Conservation (phyloP, 495 filamentous ascomycete genomes). For the Penicillium coprophilum region DNA sequence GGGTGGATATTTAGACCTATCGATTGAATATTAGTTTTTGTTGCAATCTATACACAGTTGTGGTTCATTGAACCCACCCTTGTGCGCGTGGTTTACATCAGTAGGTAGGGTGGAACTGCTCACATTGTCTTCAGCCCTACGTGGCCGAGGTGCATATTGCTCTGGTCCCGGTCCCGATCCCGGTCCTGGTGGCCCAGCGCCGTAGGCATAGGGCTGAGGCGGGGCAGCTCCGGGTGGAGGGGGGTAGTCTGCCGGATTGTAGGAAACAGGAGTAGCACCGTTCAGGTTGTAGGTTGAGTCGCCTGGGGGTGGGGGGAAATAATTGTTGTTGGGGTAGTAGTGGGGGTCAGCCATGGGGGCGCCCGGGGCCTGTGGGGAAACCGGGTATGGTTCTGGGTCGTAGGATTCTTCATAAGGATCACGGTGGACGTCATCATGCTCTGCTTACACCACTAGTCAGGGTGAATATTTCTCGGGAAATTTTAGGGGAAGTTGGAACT, state of each 20-base stretch:
- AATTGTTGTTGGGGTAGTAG: slow-evolving; percentile 42
- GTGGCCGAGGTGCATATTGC: slow-evolving; percentile 43
- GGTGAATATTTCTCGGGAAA: slow-evolving; percentile 9
- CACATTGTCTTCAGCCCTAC: slow-evolving; percentile 57
- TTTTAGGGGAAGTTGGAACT: neutral
- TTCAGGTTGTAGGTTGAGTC: slow-evolving; percentile 33
- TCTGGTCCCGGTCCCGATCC: slow-evolving; percentile 33
- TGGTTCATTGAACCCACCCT: slow-evolving; percentile 48
- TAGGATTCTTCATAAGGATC: slow-evolving; percentile 47
- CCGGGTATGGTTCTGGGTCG: slow-evolving; percentile 42
- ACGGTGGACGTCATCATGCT: slow-evolving; percentile 35
- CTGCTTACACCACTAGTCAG: slow-evolving; percentile 20
- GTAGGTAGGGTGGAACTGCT: slow-evolving; percentile 46
- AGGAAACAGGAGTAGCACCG: slow-evolving; percentile 27
- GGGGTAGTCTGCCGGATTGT: slow-evolving; percentile 48
- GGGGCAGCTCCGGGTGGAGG: slow-evolving; percentile 45
- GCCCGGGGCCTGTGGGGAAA: slow-evolving; percentile 28
- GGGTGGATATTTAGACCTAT: slow-evolving; percentile 28
- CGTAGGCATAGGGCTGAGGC: slow-evolving; percentile 47
- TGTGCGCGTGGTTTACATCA: slow-evolving; percentile 36
- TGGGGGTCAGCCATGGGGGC: slow-evolving; percentile 28
- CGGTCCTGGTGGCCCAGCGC: slow-evolving; percentile 35
- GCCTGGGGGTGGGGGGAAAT: slow-evolving; percentile 47
- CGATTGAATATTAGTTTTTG: slow-evolving; percentile 7
- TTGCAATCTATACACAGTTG: slow-evolving; percentile 4